These are phyloP conservation scores for Lichtheimia corymbifera DNA, from an alignment of 371 early-diverging fungal species.

Conservation along the genomic window DNA sequence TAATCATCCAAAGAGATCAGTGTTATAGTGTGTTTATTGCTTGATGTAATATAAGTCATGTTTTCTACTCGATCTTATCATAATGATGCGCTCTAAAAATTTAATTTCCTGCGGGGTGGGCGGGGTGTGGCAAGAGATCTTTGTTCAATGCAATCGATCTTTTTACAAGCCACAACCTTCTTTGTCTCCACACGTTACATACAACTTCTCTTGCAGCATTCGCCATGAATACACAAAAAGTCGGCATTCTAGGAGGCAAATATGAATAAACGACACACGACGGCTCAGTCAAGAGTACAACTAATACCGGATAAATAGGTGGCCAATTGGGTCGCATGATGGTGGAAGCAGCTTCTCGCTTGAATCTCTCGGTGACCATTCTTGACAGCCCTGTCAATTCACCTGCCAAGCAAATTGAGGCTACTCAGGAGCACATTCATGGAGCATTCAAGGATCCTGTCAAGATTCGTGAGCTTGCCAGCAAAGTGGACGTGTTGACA, in stretches of 20 bases:
- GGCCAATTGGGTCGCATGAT: constrained; percentile 98
- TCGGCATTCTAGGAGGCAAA: constrained; percentile 70
- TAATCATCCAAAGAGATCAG: too few species aligned
- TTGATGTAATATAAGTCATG: too few species aligned
- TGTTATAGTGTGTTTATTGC: too few species aligned
- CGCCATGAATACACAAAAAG: constrained; percentile 57
- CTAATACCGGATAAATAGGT: constrained; percentile 32
- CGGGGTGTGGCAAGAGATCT: too few species aligned
- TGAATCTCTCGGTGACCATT: constrained; percentile 80
- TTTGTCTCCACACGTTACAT: too few species aligned
- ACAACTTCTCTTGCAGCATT: too few species aligned
- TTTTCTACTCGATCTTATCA: too few species aligned
- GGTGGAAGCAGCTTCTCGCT: constrained; percentile 90
- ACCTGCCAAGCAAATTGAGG: constrained; percentile 88
- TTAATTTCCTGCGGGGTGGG: too few species aligned
- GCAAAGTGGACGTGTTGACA: constrained; percentile 80
- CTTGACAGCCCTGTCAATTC: constrained; percentile 75
- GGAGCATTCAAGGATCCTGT: constrained; percentile 81
- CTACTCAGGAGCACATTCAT: constrained; percentile 67
- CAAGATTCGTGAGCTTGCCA: constrained; percentile 76
- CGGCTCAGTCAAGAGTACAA: neutral
- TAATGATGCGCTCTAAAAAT: too few species aligned
- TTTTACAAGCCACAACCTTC: too few species aligned
- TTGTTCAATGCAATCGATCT: too few species aligned
- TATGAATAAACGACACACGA: neutral